Evolutionary conservation across 257 asterid genomes (phyloP), one percentile per base, ranked within the genome.

Genomic region (Solanum sejunctum): DNA sequence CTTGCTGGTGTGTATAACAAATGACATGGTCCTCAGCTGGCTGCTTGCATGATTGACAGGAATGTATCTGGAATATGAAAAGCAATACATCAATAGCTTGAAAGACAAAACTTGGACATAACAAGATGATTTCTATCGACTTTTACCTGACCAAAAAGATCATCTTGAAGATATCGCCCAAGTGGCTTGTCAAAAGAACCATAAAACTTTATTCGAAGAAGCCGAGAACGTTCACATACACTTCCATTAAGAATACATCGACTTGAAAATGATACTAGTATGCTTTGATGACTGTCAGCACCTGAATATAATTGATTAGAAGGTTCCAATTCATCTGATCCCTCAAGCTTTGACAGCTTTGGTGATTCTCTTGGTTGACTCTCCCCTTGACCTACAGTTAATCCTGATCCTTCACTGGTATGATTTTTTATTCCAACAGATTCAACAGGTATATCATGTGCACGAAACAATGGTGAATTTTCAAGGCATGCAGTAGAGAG

Each of bases 151-250:
- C 91, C 95, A 80, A 95, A 97, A 54, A 97, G 87, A 91, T 94
- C 94, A 86, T 95, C 97, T 86, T 88, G 92, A 80, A 97, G 96
- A 92, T 92, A 94, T 80, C 95, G 90, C 81, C 99, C 99, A 0
- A 97, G 92, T 54, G 99, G 99, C 87, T 95, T 94, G 92, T 97
- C 99, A 79, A 97, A 95, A 85, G 89, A 87, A 81, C 98, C 95
- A 64, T 97, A 97, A 86, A 94, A 97, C 81, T 95, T 92, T 78
- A 95, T 85, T 8, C 99, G 97, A 49, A 91, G 92, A 84, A 92
- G 95, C 51, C 95, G 90, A 47, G 99, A 90, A 64, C 98, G 93
- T 83, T 97, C 99, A 73, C 99, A 97, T 72, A 94, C 93, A 81
- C 91, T 93, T 86, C 92, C 92, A 84, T 91, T 92, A 20, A 86